Percentiles rank a stretch among this genome's conserved stretches.
phyloP scores from a whole-genome alignment of 345 rosid genomes.

The Pugionium dolabratum region DNA sequence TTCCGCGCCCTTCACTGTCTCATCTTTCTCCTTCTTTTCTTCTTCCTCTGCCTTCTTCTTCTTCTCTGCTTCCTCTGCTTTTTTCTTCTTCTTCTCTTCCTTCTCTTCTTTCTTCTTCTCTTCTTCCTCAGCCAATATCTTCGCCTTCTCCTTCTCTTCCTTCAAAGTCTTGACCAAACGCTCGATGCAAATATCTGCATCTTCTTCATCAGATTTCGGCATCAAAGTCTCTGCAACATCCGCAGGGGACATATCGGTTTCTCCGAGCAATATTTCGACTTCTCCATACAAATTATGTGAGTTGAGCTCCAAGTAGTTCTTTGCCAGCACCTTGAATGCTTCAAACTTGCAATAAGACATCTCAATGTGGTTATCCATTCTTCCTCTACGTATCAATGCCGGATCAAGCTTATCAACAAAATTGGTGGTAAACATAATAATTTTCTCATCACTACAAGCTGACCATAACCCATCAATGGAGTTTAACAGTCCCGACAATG shows the following conservation, averaged over 20 bases:
- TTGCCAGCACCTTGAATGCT: conserved; percentile 51
- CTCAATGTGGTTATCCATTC: conserved; percentile 57
- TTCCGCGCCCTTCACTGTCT: background rate
- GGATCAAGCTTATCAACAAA: conserved; percentile 52
- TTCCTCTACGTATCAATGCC: conserved; percentile 51
- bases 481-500: conserved; percentile 54
- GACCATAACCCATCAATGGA: conserved; percentile 60
- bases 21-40: conserved; percentile 5
- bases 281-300: conserved; percentile 35
- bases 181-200: conserved; percentile 39
- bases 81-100: conserved; percentile 11
- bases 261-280: conserved; percentile 28
- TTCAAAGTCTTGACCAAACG: conserved; percentile 43
- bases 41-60: conserved; percentile 17
- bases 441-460: conserved; percentile 50
- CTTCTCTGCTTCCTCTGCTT: conserved; percentile 20
- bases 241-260: conserved; percentile 44
- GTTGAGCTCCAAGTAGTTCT: conserved; percentile 45
- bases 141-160: conserved; percentile 37
- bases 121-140: conserved; percentile 28
- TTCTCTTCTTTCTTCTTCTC: conserved; percentile 26
- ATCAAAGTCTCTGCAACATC: conserved; percentile 56
- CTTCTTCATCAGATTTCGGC: conserved; percentile 43
- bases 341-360: conserved; percentile 49
- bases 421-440: conserved; percentile 51